Base-by-base conservation (phyloP, 768 basidiomycete species). In the Cyclocybe cylindracea region DNA sequence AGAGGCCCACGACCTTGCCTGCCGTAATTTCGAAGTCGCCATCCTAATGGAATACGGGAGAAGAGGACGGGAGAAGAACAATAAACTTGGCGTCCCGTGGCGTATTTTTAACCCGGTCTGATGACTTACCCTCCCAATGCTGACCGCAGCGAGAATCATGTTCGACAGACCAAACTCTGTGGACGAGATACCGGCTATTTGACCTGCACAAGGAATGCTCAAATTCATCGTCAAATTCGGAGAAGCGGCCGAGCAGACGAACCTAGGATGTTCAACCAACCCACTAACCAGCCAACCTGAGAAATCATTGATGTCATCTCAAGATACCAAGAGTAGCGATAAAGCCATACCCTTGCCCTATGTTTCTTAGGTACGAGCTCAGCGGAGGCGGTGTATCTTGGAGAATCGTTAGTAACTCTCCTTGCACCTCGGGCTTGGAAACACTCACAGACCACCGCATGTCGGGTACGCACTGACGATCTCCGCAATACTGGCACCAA, bases 261-360 rank as follows among this genome's bases (percentile, higher is more conserved):
- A 80, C 86, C 89, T 11, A 91, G 79, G 38, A 91, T 83, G 63
- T 93, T 93, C 39, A 93, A 76, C 89, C 89, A 91, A 44, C 89
- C 89, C 13, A 90, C 88, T 8, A 88, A 68, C 87, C 87, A 89
- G 29, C 87, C 87, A 34, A 89, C 77, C 82, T 84, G 40, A 38
- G 45, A 16, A 10, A 47, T 10, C 10, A 18, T 36, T 36, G 51
- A 56, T 14, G 42, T 53, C 37, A 55, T 51, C 37, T n/a, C 24
- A 32, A 44, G 24, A 35, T 29, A 9, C 10, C 14, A 38, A 39
- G 42, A 31, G 5, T 43, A 24, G 24, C 24, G 24, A 35, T 35
- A 44, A 43, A 34, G 34, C 61, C 69, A 32, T 60, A 85, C 87
- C 63, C 73, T 80, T 36, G 88, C 82, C 46, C 88, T 82, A 61